Evolutionary conservation across 2,329 filamentous ascomycete species (phyloP).

Genomic region (Cordyceps fumosorosea): DNA sequence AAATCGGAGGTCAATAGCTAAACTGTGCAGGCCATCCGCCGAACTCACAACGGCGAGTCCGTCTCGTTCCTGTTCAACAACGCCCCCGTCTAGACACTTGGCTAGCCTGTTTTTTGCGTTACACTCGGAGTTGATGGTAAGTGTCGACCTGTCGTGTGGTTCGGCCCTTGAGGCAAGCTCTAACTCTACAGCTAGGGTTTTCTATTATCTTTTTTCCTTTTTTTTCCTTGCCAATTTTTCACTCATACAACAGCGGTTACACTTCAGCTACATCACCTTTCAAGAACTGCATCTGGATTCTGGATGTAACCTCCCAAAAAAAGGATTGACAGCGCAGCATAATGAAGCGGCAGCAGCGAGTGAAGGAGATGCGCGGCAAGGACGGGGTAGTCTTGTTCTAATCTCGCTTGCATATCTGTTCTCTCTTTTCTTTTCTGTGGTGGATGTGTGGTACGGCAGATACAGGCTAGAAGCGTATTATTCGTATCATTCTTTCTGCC

Average conservation of each 20-base stretch:
- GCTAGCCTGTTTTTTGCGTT: not conserved
- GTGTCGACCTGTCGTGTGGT: not conserved
- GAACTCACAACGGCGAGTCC: slow-evolving; percentile 60
- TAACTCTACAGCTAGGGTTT: too few species aligned
- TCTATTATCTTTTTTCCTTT: too few species aligned
- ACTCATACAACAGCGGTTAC: slow-evolving; percentile 1
- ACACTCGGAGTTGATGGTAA: slow-evolving; percentile 9
- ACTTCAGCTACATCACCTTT: not conserved
- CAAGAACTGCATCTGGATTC: not conserved
- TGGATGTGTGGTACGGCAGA: not conserved
- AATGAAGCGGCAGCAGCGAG: not conserved
- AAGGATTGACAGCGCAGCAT: not conserved
- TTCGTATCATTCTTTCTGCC: not conserved
- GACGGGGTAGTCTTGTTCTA: not conserved
- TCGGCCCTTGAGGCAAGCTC: not conserved
- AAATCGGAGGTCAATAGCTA: slow-evolving; percentile 3
- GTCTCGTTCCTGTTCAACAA: slow-evolving; percentile 65
- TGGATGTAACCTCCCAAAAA: not conserved
- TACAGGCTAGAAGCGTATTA: not conserved
- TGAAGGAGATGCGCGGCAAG: not conserved
- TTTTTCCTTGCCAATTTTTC: not conserved
- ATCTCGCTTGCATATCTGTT: not conserved
- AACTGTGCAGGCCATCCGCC: slow-evolving; percentile 49
- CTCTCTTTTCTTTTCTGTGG: not conserved
- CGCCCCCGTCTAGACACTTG: slow-evolving; percentile 42